Conservation (phyloP, 2,329 filamentous ascomycete genomes). For the Trichoderma sp. region DNA sequence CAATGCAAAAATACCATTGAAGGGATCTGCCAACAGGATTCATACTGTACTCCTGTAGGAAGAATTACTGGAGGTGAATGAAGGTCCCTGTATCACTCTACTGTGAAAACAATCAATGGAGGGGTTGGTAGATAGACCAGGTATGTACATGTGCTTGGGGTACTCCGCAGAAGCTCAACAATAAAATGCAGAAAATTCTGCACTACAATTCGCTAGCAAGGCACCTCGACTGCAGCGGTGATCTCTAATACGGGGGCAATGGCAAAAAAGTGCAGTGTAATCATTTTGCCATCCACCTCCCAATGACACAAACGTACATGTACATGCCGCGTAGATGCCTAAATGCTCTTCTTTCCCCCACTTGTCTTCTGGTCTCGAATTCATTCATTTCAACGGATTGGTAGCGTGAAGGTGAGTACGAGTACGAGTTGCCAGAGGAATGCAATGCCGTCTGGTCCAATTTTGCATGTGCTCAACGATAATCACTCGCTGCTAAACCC, state of each 20-base stretch:
- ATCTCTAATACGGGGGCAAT: not conserved
- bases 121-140: not conserved
- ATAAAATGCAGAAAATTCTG: constrained; percentile 10
- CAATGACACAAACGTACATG: not conserved
- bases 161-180: not conserved
- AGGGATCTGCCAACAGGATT: not conserved
- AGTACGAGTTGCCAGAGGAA: not conserved
- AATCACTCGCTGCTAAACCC: not conserved
- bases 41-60: not conserved
- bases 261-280: not conserved
- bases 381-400: not conserved
- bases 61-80: not conserved
- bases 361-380: not conserved
- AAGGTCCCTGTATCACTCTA: not conserved
- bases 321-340: not conserved
- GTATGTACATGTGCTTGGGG: not conserved
- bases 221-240: not conserved
- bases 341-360: not conserved
- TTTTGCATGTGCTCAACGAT: not conserved
- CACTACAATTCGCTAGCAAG: not conserved
- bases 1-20: not conserved
- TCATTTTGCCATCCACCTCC: constrained; percentile 2
- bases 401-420: not conserved
- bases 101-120: not conserved
- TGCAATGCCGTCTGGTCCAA: not conserved